These are phyloP conservation scores for Paraleonurus japonicus DNA, from an alignment of 257 asterid species.

Conservation along the genomic window DNA sequence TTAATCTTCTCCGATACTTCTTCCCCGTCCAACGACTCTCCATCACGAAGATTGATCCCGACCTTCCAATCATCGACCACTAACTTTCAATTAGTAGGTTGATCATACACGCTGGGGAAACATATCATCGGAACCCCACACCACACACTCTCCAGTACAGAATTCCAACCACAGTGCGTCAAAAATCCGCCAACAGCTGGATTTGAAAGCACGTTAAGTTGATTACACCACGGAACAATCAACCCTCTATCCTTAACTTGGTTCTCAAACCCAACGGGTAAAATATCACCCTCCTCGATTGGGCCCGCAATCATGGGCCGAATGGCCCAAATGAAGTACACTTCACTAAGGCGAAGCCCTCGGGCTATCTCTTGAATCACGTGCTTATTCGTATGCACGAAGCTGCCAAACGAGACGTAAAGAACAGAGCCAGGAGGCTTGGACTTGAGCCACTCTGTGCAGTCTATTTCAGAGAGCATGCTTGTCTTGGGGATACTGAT, in stretches of 20 bases:
- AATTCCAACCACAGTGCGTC: slow-evolving; percentile 86
- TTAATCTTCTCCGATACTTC: slow-evolving; percentile 51
- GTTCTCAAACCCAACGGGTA: slow-evolving; percentile 43
- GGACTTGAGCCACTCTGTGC: slow-evolving; percentile 49
- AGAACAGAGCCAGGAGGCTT: slow-evolving; percentile 52
- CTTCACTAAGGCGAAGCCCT: slow-evolving; percentile 46
- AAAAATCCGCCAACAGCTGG: slow-evolving; percentile 61
- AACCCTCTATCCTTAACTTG: slow-evolving; percentile 36
- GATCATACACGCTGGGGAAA: slow-evolving; percentile 52
- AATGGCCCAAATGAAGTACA: slow-evolving; percentile 54
- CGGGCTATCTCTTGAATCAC: slow-evolving; percentile 50
- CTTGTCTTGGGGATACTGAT: slow-evolving; percentile 28
- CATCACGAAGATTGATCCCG: slow-evolving; percentile 56
- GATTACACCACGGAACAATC: slow-evolving; percentile 67
- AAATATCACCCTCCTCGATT: slow-evolving; percentile 16
- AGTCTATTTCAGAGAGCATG: slow-evolving; percentile 37
- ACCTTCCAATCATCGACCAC: slow-evolving; percentile 77
- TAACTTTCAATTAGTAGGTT: slow-evolving; percentile 60
- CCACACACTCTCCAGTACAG: slow-evolving; percentile 59
- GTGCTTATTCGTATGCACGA: slow-evolving; percentile 35
- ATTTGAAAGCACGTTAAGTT: slow-evolving; percentile 38
- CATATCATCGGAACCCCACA: slow-evolving; percentile 60
- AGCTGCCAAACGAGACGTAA: slow-evolving; percentile 70
- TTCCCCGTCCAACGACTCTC: slow-evolving; percentile 23
- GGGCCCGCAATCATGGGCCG: slow-evolving; percentile 38